Evolutionary conservation across 495 filamentous ascomycete genomes (phyloP).

Genomic region (Penicillium taxi): DNA sequence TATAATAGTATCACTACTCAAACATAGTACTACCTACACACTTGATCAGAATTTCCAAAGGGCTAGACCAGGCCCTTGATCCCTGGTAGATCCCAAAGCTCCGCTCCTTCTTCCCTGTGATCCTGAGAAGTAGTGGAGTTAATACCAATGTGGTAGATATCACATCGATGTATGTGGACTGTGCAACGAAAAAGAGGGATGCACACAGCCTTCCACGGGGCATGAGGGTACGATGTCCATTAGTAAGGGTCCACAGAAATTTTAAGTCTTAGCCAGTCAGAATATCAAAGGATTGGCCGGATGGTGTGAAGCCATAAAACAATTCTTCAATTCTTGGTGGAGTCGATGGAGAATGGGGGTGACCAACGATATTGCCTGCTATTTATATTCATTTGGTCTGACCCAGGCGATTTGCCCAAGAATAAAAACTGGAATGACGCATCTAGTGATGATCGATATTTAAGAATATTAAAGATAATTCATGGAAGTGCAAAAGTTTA

Average conservation of each 20-base stretch:
- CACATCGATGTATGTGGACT: background rate
- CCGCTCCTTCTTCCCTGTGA: background rate
- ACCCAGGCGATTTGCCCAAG: too few relatives aligned
- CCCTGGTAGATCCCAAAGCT: background rate
- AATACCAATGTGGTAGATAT: background rate
- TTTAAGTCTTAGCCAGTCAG: background rate
- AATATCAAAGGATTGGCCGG: slow-evolving; percentile 14
- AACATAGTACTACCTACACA: background rate
- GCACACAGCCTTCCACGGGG: background rate
- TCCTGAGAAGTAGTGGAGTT: background rate
- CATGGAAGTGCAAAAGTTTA: too few relatives aligned
- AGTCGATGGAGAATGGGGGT: background rate
- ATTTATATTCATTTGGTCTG: slow-evolving; percentile 11
- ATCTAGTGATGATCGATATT: too few relatives aligned
- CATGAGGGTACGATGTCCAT: background rate
- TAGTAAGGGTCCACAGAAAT: background rate
- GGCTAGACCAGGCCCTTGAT: background rate
- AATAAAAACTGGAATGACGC: too few relatives aligned
- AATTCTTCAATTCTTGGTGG: slow-evolving; percentile 5
- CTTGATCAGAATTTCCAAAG: background rate
- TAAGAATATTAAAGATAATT: too few relatives aligned
- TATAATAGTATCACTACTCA: background rate
- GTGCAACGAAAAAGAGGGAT: background rate
- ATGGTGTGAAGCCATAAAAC: slow-evolving; percentile 6
- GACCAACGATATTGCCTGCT: slow-evolving; percentile 9